These are phyloP conservation scores for Xanthoparmelia taractica DNA, from an alignment of 495 filamentous ascomycete species.

Conservation along the genomic window DNA sequence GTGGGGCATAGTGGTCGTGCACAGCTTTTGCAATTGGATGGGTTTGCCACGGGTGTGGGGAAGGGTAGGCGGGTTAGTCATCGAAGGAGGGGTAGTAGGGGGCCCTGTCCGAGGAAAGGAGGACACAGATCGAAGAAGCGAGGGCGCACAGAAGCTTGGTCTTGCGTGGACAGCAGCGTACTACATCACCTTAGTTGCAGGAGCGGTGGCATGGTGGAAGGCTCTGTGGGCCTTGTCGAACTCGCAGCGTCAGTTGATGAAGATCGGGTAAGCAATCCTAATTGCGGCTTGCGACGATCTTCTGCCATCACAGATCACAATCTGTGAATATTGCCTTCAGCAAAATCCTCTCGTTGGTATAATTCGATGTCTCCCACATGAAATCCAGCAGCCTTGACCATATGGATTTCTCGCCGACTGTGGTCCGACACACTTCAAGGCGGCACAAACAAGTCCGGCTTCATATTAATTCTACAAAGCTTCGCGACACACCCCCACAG, in stretches of 20 bases:
- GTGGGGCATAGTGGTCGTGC: constrained; percentile 60
- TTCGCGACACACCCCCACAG: constrained; percentile 84
- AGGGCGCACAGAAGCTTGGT: constrained; percentile 21
- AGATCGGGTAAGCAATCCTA: constrained; percentile 25
- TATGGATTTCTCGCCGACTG: neutral
- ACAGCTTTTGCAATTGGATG: constrained; percentile 89
- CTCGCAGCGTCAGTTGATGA: constrained; percentile 40
- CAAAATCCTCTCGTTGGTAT: neutral
- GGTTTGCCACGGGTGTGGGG: constrained; percentile 87
- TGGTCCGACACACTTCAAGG: constrained; percentile 24
- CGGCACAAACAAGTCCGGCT: constrained; percentile 70
- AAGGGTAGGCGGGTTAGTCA: constrained; percentile 45
- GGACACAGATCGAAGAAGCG: constrained; percentile 28
- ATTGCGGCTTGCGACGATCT: neutral
- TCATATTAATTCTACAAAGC: constrained; percentile 92
- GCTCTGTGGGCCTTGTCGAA: constrained; percentile 68
- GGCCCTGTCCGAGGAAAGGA: constrained; percentile 37
- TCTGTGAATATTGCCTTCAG: neutral
- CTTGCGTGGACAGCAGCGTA: constrained; percentile 68
- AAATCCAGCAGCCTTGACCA: neutral
- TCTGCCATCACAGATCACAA: neutral
- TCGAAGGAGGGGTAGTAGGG: constrained; percentile 29
- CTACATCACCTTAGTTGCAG: constrained; percentile 63
- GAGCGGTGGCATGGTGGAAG: constrained; percentile 61
- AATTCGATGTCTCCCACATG: neutral